Base-by-base conservation (phyloP, 2,329 filamentous ascomycete species). In the Arthrobotrys sinensis region DNA sequence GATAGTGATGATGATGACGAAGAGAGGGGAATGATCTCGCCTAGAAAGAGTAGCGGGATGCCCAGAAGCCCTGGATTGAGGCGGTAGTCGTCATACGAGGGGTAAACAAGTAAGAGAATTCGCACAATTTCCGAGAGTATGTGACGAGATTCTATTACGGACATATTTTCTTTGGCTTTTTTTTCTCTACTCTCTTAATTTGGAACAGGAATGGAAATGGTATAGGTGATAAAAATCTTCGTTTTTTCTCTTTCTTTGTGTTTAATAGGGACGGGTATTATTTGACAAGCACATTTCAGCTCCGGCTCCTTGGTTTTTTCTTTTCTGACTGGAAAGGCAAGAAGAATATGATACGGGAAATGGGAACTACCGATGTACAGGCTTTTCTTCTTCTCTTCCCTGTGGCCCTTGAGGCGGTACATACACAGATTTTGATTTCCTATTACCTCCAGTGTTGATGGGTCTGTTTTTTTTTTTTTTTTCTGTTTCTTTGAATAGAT, bases 1-100 rank as follows among this genome's bases (percentile, higher is more conserved):
- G 92, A 96, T 79, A 92, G 88, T 80, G 91, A 93, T 34, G 91
- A 91, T 66, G 90, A 90, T 36, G 82, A 82, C 64, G 82, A 83
- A 80, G 82, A 82, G 83, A 84, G 69, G 81, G 85, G 77, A 85
- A 86, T 80, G 75, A 70, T 77, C 46, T 60, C 64, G 68, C 50
- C 75, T 64, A 68, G 66, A 53, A 79, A 55, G 46, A 79, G 79
- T 65, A 81, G 79, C 36, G 81, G 80, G 50, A 80, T 79, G 69
- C 66, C 75, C 52, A 64, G 75, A 43, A 69, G 73, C 57, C 62
- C 64, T 4, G 67, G 63, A 16, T 63, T 73, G 46, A 70, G 72
- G 65, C 78, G 78, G 69, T 78, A 72, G 75, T 75, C 36, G 48
- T 65, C 64, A 65, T 38, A 16, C 7, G 64, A 32, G 24, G 16